Evolutionary conservation across 208 protist species (phyloP).

Genomic region (Leishmania aethiopica): DNA sequence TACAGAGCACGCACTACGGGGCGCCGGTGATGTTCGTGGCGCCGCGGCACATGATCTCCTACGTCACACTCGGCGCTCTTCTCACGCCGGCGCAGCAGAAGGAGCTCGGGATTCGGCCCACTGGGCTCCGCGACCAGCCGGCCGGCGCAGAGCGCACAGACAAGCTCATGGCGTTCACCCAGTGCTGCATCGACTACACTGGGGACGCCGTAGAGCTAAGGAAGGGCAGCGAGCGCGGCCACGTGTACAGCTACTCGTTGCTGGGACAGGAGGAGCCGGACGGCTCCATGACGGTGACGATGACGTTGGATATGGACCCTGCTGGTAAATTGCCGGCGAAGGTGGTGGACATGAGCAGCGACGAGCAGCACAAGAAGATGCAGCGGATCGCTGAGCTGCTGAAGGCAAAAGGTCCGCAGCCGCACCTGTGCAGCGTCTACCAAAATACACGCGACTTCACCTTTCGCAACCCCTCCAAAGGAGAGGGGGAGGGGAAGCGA

Average conservation of each 20-base stretch:
- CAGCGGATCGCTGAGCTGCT: constrained; percentile 24
- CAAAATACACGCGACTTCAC: constrained; percentile 33
- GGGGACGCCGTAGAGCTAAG: constrained; percentile 15
- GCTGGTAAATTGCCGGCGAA: constrained; percentile 31
- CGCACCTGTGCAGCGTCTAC: constrained; percentile 21
- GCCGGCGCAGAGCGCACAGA: constrained; percentile 3
- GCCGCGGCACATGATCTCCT: constrained; percentile 42
- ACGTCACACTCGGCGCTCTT: constrained; percentile 29
- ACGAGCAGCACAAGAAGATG: constrained; percentile 40
- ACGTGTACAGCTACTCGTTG: constrained; percentile 35
- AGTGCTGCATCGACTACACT: constrained; percentile 41
- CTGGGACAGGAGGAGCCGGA: constrained; percentile 48
- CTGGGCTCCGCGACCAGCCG: background rate
- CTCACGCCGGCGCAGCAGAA: constrained; percentile 45
- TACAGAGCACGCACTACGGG: constrained; percentile 40
- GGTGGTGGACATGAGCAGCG: constrained; percentile 30
- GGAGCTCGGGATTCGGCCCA: constrained; percentile 25
- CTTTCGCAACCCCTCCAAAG: background rate
- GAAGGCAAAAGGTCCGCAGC: constrained; percentile 7
- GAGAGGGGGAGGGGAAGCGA: background rate
- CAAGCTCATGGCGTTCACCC: constrained; percentile 34
- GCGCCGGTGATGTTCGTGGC: constrained; percentile 26
- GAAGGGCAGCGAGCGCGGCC: constrained; percentile 24
- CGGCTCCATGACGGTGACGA: constrained; percentile 44
- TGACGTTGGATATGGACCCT: constrained; percentile 46